phyloP scores from a whole-genome alignment of 345 rosid genomes.

The Sisymbrium irio region DNA sequence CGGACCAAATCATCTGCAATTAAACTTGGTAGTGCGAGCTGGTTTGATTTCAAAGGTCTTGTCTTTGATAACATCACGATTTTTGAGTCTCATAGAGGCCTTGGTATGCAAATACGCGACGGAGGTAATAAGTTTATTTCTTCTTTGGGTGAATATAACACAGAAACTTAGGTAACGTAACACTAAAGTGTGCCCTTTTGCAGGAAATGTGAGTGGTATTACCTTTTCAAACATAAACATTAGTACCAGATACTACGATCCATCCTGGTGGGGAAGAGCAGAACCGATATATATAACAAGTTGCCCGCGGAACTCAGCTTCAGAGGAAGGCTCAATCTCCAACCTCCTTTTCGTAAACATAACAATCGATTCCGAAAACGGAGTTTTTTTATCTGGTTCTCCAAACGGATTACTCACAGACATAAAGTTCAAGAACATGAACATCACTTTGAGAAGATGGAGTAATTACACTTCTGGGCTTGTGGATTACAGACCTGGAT shows the following conservation, averaged over 20 bases:
- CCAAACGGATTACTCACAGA: constrained; percentile 56
- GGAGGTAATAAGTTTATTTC: constrained; percentile 55
- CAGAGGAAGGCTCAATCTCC: constrained; percentile 63
- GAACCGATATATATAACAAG: constrained; percentile 91
- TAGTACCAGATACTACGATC: constrained; percentile 81
- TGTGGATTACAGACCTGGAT: constrained; percentile 88
- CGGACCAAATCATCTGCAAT: constrained; percentile 89
- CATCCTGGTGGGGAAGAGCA: constrained; percentile 95
- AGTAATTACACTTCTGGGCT: constrained; percentile 60
- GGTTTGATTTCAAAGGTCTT: constrained; percentile 66
- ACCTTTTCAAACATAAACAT: constrained; percentile 85
- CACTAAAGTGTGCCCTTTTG: background rate
- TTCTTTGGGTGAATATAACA: background rate
- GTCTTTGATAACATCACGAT: constrained; percentile 81
- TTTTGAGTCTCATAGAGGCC: constrained; percentile 81
- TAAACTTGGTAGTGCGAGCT: constrained; percentile 93
- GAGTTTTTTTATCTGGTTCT: constrained; percentile 80
- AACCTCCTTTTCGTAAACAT: constrained; percentile 66
- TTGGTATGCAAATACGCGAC: constrained; percentile 84
- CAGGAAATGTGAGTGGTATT: constrained; percentile 80
- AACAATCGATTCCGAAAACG: constrained; percentile 69
- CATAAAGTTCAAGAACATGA: constrained; percentile 64
- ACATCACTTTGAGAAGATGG: constrained; percentile 65
- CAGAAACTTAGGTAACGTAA: background rate
- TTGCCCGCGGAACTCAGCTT: constrained; percentile 50